Percentiles rank a stretch among this genome's conserved stretches.
Conservation (phyloP, 805 yeast genomes). For the Saturnispora mendoncae region DNA sequence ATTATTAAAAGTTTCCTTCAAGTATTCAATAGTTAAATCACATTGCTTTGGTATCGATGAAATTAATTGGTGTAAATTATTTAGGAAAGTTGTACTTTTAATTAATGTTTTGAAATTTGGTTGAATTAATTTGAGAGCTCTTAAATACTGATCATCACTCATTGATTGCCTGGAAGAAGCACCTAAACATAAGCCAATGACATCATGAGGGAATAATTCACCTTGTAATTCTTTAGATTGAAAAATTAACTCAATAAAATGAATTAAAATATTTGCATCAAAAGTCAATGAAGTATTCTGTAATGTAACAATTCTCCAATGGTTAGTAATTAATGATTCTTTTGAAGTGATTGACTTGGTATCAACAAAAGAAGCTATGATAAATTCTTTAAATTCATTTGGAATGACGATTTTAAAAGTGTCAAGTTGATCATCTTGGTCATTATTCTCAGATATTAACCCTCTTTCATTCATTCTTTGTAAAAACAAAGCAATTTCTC, state of each 20-base stretch:
- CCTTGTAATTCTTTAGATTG: slow-evolving; percentile 3
- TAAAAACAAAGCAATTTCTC: slow-evolving; percentile 36
- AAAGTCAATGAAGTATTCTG: slow-evolving; percentile 29
- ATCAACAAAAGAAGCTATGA: slow-evolving; percentile 22
- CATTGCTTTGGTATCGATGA: slow-evolving; percentile 1
- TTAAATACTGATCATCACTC: slow-evolving; percentile 11
- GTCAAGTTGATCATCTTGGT: slow-evolving; percentile 5
- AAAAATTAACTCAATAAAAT: slow-evolving; percentile 15
- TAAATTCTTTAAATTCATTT: slow-evolving; percentile 24
- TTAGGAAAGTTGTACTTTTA: slow-evolving; percentile 32
- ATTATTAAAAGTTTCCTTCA: slow-evolving; percentile 7
- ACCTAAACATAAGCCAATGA: slow-evolving; percentile 33
- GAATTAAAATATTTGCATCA: slow-evolving; percentile 18
- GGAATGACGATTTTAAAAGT: slow-evolving; percentile 24
- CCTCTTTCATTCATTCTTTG: slow-evolving; percentile 28
- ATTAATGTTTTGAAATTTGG: slow-evolving; percentile 19
- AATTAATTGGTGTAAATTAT: slow-evolving; percentile 28
- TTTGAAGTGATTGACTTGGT: slow-evolving; percentile 9
- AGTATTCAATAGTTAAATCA: slow-evolving; percentile 5
- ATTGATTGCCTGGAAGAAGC: slow-evolving; percentile 25
- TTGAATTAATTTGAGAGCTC: slow-evolving; percentile 17
- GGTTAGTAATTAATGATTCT: slow-evolving; percentile 29
- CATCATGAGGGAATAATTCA: slow-evolving; percentile 31
- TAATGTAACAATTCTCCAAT: slow-evolving; percentile 45
- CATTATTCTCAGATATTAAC: slow-evolving; percentile 11